phyloP scores from a whole-genome alignment of 331 rosid genomes.

The Quercus lobata region DNA sequence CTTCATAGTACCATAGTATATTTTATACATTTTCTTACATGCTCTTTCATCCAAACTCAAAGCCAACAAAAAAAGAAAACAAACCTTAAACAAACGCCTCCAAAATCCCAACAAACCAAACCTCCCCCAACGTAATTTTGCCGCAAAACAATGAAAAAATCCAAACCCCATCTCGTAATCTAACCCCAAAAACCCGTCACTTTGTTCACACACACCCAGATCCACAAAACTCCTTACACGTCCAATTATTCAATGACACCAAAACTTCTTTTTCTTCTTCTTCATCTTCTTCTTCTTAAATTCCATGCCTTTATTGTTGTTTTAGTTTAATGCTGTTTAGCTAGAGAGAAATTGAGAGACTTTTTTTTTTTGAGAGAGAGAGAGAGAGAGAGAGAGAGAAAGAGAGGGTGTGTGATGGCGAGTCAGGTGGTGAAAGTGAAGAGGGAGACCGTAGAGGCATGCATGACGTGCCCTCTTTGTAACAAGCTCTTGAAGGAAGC shows the following conservation, averaged over 20 bases:
- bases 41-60: conserved; percentile 9
- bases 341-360: neutral
- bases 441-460: conserved; percentile 46
- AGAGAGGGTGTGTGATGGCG: conserved; percentile 27
- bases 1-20: too few relatives aligned
- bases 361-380: neutral
- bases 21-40: neutral
- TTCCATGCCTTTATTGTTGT: neutral
- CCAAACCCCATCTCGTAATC: conserved; percentile 41
- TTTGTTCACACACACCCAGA: conserved; percentile 29
- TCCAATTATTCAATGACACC: neutral
- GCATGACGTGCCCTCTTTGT: conserved; percentile 79
- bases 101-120: conserved; percentile 22
- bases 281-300: neutral
- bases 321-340: conserved; percentile 28
- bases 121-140: conserved; percentile 30
- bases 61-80: neutral
- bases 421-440: conserved; percentile 45
- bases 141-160: conserved; percentile 8
- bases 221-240: conserved; percentile 31
- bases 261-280: neutral
- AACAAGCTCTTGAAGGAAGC: conserved; percentile 55
- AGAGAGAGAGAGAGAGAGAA: neutral
- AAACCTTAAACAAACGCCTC: neutral
- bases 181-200: conserved; percentile 28